phyloP scores from a whole-genome alignment of 805 yeast genomes.

The Blastobotrys muscicola region DNA sequence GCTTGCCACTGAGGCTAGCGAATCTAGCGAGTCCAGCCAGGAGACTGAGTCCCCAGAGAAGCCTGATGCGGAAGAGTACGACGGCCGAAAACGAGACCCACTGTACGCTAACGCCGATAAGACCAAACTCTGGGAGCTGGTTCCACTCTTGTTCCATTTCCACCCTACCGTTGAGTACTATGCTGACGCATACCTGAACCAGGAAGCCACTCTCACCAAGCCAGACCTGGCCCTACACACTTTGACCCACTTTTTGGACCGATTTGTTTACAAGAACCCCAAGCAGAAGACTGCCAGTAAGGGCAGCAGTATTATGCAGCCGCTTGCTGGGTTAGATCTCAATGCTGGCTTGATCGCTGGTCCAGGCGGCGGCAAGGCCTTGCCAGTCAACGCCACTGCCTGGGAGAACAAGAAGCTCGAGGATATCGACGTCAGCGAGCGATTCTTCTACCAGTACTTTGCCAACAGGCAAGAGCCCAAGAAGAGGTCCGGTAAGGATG shows the following conservation, averaged over 20 bases:
- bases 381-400: constrained; percentile 76
- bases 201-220: constrained; percentile 36
- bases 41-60: constrained; percentile 29
- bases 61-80: constrained; percentile 40
- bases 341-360: constrained; percentile 25
- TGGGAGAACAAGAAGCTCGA: constrained; percentile 57
- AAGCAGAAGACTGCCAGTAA: constrained; percentile 63
- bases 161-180: constrained; percentile 88
- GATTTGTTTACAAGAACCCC: constrained; percentile 90
- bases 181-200: constrained; percentile 41
- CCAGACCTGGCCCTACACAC: constrained; percentile 91
- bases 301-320: constrained; percentile 96
- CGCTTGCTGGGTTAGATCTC: constrained; percentile 69
- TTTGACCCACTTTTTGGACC: constrained; percentile 81
- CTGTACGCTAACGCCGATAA: constrained; percentile 73
- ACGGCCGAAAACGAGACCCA: constrained; percentile 90
- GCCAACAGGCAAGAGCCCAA: constrained; percentile 41
- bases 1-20: constrained; percentile 40
- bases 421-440: constrained; percentile 76
- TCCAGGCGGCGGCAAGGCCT: constrained; percentile 15
- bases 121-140: constrained; percentile 80
- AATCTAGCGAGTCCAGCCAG: constrained; percentile 30
- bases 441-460: constrained; percentile 82
- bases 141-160: constrained; percentile 65
- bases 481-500: constrained; percentile 23